Evolutionary conservation across 345 rosid genomes (phyloP), one percentile per base, ranked within the genome.

Genomic region (Populus deltoides): DNA sequence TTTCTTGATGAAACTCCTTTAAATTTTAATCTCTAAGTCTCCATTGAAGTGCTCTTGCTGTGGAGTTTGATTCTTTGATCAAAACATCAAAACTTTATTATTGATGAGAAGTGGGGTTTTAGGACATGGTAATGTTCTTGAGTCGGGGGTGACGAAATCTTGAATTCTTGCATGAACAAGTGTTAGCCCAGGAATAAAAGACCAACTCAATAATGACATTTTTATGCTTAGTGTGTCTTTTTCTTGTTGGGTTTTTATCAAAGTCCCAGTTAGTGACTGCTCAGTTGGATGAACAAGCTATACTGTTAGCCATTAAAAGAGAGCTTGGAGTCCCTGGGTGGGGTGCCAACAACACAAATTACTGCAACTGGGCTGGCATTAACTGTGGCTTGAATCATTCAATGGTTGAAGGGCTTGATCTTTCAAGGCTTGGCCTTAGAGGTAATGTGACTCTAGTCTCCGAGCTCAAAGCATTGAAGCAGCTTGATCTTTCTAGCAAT

Each of bases 261-360:
- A 86, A 83, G 63, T 83, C 88, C 67, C 79, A 83, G 75, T 76
- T 86, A 76, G 83, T 67, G 51, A 70, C 80, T 78, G 87, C 90
- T 85, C 87, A 85, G 88, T 49, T 80, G 47, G 79, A 78, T 63
- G 93, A 92, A 62, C 83, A 86, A 89, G 87, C 90, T 51, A 79
- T 91, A 74, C 77, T 96, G 83, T 29, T 90, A 51, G 91, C 92
- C 72, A 90, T 96, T 74, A 85, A 82, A 70, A 85, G 76, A 68
- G 98, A 93, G 90, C 89, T 96, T 66, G 78, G 77, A 45, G 89
- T 96, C 76, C 91, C 92, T 55, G 98, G 92, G 47, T 96, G 99
- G 99, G 92, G 89, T 74, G 74, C 66, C 82, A 92, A 96, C 83
- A 73, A 24, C 77, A 86, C 94, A 25, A 81, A 86, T 66, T 93